Base-by-base conservation (phyloP, 2,329 filamentous ascomycete species). In the Pleoardoris graminearum region DNA sequence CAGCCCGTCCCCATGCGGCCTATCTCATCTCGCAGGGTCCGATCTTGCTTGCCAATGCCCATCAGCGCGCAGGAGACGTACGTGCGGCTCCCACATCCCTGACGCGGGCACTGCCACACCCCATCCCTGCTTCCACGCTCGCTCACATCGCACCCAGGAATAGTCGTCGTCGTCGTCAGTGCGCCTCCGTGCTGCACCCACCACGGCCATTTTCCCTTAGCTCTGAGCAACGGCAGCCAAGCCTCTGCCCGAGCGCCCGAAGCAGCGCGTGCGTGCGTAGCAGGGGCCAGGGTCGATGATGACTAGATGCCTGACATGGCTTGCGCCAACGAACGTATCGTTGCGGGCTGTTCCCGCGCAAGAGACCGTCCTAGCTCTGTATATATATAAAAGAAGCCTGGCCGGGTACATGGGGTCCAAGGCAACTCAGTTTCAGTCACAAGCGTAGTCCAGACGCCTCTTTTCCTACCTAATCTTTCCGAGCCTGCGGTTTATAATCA, bases 301-400 rank as follows among this genome's bases (percentile, higher is more conserved):
- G 62, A 68, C 60, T 65, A 68, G 63, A 67, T 62, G 62, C 59
- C 59, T 62, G 53, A 55, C 52, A 57, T 62, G 63, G 54, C 58
- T 62, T 60, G 55, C 53, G 38, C 48, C 23, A 44, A 53, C 59
- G 54, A 59, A 54, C 44, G 36, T 45, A 49, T 46, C 51, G 37
- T 33, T 36, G 30, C 30, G 12, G 38, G 49, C 30, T 11, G 42
- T 49, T 29, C 30, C 27, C 37, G 32, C 4, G 27, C 38, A 38
- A 32, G 12, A 22, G 7, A n/a, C n/a, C 17, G 38, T 36, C 33
- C 33, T 50, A 45, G 49, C 48, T 49, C 16, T 4, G 30, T 54
- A 52, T 10, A 55, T 38, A 48, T 69, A 69, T 69, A 70, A 69
- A 46, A 69, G 67, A 63, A 59, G 64, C 66, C 65, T 67, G 61